Conservation (phyloP, 2,329 filamentous ascomycete species). For the Chaetomiaceae sp. region DNA sequence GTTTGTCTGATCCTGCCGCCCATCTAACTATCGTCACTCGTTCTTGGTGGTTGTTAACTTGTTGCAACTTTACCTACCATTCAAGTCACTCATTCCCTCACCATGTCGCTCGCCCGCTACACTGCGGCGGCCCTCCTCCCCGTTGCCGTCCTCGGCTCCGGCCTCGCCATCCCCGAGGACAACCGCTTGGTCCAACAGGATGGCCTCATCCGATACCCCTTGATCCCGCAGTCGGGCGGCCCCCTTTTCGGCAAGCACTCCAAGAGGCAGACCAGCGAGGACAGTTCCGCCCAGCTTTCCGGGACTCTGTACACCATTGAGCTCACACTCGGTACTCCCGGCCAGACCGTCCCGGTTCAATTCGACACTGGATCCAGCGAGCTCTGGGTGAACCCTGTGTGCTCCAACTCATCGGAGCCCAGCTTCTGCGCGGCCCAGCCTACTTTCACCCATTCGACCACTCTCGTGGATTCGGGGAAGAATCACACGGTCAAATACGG, state of each 20-base stretch:
- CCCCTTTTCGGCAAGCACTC: constrained; percentile 11
- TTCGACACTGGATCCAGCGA: constrained; percentile 21
- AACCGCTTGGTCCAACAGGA: constrained; percentile 12
- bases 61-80: too few species aligned
- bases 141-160: constrained; percentile 6
- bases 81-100: not conserved
- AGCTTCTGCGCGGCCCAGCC: constrained; percentile 11
- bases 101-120: constrained; percentile 14
- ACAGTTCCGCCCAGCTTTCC: not conserved
- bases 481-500: not conserved
- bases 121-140: constrained; percentile 16
- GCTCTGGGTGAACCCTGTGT: constrained; percentile 17
- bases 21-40: constrained; percentile 4
- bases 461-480: not conserved
- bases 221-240: constrained; percentile 6
- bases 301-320: constrained; percentile 16
- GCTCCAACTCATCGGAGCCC: not conserved
- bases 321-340: constrained; percentile 20
- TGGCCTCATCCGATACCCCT: constrained; percentile 20
- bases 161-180: not conserved
- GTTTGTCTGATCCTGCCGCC: too few species aligned
- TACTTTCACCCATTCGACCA: not conserved
- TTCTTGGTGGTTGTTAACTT: not conserved
- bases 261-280: constrained; percentile 17
- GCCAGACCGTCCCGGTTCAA: constrained; percentile 20